Evolutionary conservation across 2,329 filamentous ascomycete species (phyloP).

Genomic region (Fusarium citri): DNA sequence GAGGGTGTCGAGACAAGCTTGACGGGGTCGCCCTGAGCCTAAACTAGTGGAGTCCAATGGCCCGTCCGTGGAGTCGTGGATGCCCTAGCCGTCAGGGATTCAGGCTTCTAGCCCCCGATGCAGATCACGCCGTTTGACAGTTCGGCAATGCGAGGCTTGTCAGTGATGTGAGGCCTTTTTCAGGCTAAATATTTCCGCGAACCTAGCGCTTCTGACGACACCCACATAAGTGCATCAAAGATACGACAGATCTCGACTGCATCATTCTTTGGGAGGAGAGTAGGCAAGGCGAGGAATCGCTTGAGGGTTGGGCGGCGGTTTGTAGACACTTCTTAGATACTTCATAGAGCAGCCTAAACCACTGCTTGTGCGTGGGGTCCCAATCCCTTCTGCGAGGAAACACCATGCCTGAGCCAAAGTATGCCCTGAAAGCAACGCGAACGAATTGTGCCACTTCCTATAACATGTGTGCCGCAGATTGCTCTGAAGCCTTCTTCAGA

Average conservation of each 20-base stretch:
- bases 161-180: conserved; percentile 22
- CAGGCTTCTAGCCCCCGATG: conserved; percentile 46
- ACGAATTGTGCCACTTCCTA: neutral
- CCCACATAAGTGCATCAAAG: neutral
- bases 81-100: conserved; percentile 44
- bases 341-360: neutral
- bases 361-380: neutral
- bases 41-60: conserved; percentile 36
- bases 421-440: neutral
- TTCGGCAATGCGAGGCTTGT: conserved; percentile 42
- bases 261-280: neutral
- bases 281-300: neutral
- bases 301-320: neutral
- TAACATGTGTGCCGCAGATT: neutral
- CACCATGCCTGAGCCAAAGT: neutral
- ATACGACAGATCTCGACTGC: neutral
- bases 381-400: neutral
- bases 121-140: conserved; percentile 49
- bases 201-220: neutral
- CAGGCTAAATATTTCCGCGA: conserved; percentile 19
- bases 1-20: conserved; percentile 43
- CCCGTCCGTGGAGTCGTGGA: conserved; percentile 34
- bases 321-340: neutral
- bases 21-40: conserved; percentile 40
- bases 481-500: no score